Evolutionary conservation across 768 basidiomycete genomes (phyloP).

Genomic region (Boletus reticulatus): DNA sequence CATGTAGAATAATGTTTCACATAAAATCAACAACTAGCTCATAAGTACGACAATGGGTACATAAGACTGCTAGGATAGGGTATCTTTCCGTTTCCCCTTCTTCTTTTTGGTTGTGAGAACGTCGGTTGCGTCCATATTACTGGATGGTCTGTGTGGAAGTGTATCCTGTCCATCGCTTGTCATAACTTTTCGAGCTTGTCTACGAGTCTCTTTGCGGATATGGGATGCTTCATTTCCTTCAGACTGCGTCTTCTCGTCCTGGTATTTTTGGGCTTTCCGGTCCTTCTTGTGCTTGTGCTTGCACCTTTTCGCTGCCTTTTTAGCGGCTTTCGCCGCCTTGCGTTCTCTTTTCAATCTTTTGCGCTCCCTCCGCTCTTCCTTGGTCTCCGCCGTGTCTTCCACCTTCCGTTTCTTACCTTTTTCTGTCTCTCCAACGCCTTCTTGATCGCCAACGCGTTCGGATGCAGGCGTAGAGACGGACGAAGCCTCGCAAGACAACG

Average conservation of each 20-base stretch:
- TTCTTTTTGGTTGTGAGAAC: slow-evolving; percentile 15
- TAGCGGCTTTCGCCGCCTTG: slow-evolving; percentile 14
- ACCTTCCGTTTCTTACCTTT: slow-evolving; percentile 10
- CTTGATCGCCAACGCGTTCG: background rate
- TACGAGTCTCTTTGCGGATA: slow-evolving; percentile 4
- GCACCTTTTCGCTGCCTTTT: slow-evolving; percentile 8
- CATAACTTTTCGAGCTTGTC: slow-evolving; percentile 6
- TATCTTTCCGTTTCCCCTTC: slow-evolving; percentile 23
- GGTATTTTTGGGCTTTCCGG: background rate
- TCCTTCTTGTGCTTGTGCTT: background rate
- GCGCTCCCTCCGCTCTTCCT: slow-evolving; percentile 20
- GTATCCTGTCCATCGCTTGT: slow-evolving; percentile 1
- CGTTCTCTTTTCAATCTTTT: slow-evolving; percentile 26
- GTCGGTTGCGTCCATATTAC: background rate
- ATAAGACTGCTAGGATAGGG: slow-evolving; percentile 2
- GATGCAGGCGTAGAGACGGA: background rate
- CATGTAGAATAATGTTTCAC: slow-evolving; percentile 26
- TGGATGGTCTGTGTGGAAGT: background rate
- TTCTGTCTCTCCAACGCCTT: background rate
- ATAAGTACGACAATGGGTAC: background rate
- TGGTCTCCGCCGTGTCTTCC: slow-evolving; percentile 8
- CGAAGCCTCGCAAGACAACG: background rate
- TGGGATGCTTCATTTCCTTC: background rate
- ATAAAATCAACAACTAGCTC: slow-evolving; percentile 6
- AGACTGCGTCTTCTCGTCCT: background rate